Conservation (phyloP, 23 red algal species). For the Gracilaria gracilis region DNA sequence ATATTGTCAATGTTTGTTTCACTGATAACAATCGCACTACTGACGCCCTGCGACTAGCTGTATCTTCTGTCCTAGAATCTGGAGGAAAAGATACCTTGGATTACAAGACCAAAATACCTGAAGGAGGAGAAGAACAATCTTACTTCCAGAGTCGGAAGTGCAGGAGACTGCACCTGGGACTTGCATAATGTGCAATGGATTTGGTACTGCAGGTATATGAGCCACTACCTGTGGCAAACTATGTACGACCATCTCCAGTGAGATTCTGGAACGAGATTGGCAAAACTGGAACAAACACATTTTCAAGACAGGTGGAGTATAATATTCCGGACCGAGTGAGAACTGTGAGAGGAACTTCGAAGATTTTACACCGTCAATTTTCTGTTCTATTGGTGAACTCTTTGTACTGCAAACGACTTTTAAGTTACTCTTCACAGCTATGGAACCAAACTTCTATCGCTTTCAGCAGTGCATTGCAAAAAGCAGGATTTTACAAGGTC, state of each 20-base stretch:
- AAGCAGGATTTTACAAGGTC: neutral
- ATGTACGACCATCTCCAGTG: neutral
- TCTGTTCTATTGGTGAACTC: neutral
- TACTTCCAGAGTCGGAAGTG: neutral
- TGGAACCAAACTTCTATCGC: neutral
- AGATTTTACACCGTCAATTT: neutral
- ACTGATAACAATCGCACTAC: neutral
- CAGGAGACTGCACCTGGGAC: neutral
- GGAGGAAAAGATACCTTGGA: neutral
- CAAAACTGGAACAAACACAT: neutral
- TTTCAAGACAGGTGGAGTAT: constrained; percentile 12
- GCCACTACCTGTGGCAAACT: constrained; percentile 6
- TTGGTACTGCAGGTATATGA: neutral
- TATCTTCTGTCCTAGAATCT: neutral
- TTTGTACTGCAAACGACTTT: neutral
- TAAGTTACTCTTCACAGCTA: neutral
- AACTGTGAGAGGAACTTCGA: neutral
- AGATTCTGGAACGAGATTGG: constrained; percentile 28
- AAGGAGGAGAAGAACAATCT: neutral
- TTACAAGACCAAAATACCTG: neutral
- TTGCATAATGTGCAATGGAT: neutral
- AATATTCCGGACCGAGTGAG: neutral
- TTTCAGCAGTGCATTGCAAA: neutral
- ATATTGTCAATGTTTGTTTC: neutral
- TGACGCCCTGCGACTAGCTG: neutral